Evolutionary conservation across 768 basidiomycete species (phyloP), one percentile per base, ranked within the genome.

Genomic region (Ramaria rubella): DNA sequence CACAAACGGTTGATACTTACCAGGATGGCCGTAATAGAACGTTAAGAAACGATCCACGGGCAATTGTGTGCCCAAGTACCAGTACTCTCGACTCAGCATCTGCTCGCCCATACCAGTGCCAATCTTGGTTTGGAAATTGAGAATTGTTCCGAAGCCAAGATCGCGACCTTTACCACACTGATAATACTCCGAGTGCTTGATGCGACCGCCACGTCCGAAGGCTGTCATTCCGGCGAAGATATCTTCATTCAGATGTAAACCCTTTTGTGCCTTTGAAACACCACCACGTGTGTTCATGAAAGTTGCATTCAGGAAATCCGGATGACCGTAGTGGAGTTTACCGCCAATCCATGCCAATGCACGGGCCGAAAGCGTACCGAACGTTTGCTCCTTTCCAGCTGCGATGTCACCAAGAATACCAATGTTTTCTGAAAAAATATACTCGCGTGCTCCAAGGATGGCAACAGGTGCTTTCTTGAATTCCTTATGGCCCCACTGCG

Each of bases 41-140:
- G 95, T 98, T 65, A 99, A 77, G 85, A 99, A 99, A 24, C 96
- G 89, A 69, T 99, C 96, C 65, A 99, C 84, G 31, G 96, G 96
- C 55, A 99, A 78, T 69, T 99, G 96, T 8, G 96, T 99, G 51
- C 96, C 96, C 46, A 99, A 79, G 70, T 98, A 99, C 72, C 98
- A 99, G 70, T 99, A 99, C 73, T 99, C 96, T 63, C 96, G 85
- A 73, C 94, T 97, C 64, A 99, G 86, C 94, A 98, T 95, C 68
- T 99, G 96, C 72, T 99, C 96, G 64, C 96, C 96, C 96, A 99
- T 99, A 73, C 96, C 96, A 29, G 91, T 96, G 27, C 95, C 95
- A 65, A 99, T 96, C 81, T 99, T 99, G 49, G 96, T 99, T 77
- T 97, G 94, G 84, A 99, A 99, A 71, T 98, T 98, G 65, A 99